Conservation (phyloP, 208 protist genomes). For the Herpetomonas samuelpessoai region DNA sequence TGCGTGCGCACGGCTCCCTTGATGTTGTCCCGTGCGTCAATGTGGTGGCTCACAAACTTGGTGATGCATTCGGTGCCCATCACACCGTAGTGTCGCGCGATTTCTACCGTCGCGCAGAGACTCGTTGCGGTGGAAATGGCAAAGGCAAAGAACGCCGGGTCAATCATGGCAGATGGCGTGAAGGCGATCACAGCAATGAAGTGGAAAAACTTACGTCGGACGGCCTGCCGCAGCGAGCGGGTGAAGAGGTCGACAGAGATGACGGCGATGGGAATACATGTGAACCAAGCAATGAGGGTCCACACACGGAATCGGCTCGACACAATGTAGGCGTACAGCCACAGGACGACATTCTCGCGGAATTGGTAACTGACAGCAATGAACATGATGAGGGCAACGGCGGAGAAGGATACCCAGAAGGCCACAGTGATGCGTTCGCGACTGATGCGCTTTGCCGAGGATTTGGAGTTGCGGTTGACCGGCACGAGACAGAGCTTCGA, state of each 20-base stretch:
- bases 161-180: conserved; percentile 70
- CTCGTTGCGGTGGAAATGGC: conserved; percentile 64
- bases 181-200: conserved; percentile 80
- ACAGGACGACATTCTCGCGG: conserved; percentile 48
- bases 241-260: conserved; percentile 50
- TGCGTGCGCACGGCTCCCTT: conserved; percentile 78
- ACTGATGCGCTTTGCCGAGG: conserved; percentile 50
- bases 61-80: conserved; percentile 49
- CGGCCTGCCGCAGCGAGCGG: conserved; percentile 34
- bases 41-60: conserved; percentile 57
- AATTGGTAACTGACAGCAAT: conserved; percentile 56
- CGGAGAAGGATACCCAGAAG: conserved; percentile 53
- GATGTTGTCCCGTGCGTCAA: conserved; percentile 70
- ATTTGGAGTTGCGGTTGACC: conserved; percentile 73
- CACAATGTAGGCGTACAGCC: conserved; percentile 66
- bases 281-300: conserved; percentile 53
- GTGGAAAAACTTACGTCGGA: conserved; percentile 87
- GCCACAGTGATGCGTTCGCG: conserved; percentile 58
- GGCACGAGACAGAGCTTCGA: conserved; percentile 53
- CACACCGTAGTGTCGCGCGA: conserved; percentile 63
- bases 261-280: conserved; percentile 51
- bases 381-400: conserved; percentile 20
- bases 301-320: conserved; percentile 55
- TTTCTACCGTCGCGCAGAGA: conserved; percentile 54
- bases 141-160: conserved; percentile 81